A percentile compares a stretch with the other conserved stretches of the same genome.
phyloP scores from a whole-genome alignment of 371 early-diverging fungal species.

The Mortierella polycephala region DNA sequence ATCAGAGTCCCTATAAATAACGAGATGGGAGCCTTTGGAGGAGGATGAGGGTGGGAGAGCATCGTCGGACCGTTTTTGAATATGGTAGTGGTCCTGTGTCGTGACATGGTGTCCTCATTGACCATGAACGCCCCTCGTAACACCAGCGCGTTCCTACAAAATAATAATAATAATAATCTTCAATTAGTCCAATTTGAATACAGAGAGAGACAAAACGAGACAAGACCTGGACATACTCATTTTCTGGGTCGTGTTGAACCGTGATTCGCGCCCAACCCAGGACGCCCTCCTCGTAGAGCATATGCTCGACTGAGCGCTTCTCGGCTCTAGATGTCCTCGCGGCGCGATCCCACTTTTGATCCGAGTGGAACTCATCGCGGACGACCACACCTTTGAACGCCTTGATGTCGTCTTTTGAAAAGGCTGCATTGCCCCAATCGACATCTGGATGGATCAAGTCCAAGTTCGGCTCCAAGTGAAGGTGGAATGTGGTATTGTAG shows the following conservation, averaged over 20 bases:
- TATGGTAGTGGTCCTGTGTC: slow-evolving; percentile 63
- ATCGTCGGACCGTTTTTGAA: slow-evolving; percentile 67
- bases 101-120: slow-evolving; percentile 69
- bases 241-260: slow-evolving; percentile 57
- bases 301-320: slow-evolving; percentile 47
- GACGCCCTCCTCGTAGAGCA: slow-evolving; percentile 56
- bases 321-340: slow-evolving; percentile 38
- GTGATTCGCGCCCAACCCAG: slow-evolving; percentile 79
- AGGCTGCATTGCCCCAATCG: slow-evolving; percentile 48
- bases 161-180: not conserved
- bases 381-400: slow-evolving; percentile 72
- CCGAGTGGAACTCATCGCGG: slow-evolving; percentile 35
- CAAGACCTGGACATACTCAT: slow-evolving; percentile 33
- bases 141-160: slow-evolving; percentile 54
- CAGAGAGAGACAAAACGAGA: no score
- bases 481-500: slow-evolving; percentile 75
- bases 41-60: slow-evolving; percentile 40
- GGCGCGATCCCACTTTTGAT: slow-evolving; percentile 44
- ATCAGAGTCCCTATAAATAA: slow-evolving; percentile 80
- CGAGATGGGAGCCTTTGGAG: slow-evolving; percentile 39
- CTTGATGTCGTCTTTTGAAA: slow-evolving; percentile 56
- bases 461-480: slow-evolving; percentile 78
- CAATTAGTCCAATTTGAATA: not conserved
- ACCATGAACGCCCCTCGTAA: slow-evolving; percentile 74
- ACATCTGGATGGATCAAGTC: slow-evolving; percentile 81